Percentiles rank a stretch among this genome's conserved stretches.
Evolutionary conservation across 192 early-diverging fungal genomes (phyloP).

Genomic region (Coemansia sp.): DNA sequence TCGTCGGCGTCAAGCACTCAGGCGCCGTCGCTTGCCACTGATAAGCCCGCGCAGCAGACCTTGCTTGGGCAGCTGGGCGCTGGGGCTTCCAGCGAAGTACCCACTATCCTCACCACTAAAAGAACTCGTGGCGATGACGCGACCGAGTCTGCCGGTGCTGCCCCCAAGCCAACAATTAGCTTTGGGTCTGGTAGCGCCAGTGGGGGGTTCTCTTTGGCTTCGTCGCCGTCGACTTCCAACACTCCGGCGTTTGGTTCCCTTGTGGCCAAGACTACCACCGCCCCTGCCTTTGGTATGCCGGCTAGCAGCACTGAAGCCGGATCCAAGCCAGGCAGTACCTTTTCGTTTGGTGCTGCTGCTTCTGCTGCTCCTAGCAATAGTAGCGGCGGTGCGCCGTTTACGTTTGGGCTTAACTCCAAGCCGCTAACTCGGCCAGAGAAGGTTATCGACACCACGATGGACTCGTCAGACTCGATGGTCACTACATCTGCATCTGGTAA

Average conservation of each 20-base stretch:
- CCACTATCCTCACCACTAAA: neutral
- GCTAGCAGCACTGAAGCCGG: conserved; percentile 2
- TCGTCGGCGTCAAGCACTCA: neutral
- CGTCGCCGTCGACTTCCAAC: neutral
- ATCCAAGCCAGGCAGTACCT: neutral
- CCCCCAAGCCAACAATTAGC: conserved; percentile 21
- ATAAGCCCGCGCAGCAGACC: neutral
- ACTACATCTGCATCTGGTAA: neutral
- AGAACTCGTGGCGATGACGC: neutral
- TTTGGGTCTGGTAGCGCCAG: conserved; percentile 6
- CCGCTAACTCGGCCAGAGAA: conserved; percentile 14
- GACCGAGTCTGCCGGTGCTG: neutral
- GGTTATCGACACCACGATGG: conserved; percentile 27
- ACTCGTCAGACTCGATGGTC: neutral
- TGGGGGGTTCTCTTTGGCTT: neutral
- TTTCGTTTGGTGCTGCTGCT: conserved; percentile 14
- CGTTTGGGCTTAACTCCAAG: conserved; percentile 11
- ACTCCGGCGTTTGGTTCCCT: conserved; percentile 1
- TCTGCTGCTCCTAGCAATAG: neutral
- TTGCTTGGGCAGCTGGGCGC: neutral
- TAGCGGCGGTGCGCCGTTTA: neutral
- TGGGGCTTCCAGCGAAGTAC: neutral
- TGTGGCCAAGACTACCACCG: neutral
- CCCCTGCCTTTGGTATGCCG: neutral
- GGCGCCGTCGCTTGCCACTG: neutral